Base-by-base conservation (phyloP, 495 filamentous ascomycete species). In the Penicillium salamii region DNA sequence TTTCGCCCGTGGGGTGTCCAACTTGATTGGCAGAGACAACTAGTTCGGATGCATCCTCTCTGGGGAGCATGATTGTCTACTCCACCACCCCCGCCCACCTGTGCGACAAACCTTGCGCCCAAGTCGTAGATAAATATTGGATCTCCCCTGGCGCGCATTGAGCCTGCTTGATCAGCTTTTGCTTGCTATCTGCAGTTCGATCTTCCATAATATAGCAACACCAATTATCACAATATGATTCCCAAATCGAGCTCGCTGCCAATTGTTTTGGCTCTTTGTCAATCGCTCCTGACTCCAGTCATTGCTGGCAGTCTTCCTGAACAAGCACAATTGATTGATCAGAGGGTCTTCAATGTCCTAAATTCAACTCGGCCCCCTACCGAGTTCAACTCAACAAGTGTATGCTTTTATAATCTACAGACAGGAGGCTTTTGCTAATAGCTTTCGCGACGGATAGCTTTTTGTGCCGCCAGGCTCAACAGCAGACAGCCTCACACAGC, bases 401-500 rank as follows among this genome's bases (percentile, higher is more conserved):
- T 59, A 45, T 3, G 53, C n/a, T n/a, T 17, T 20, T 31, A 35
- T 41, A 11, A 9, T 35, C 3, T 14, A 17, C 15, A 4, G 29
- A 11, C 7, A 14, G 24, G 9, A 32, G 12, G 11, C 4, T 13
- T 13, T 3, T 7, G 29, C 15, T 18, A 24, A 12, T 32, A 6
- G 13, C 7, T 0, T 15, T 15, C 15, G 0, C 12, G 34, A 9
- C 15, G 32, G 32, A 38, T 35, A 61, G 58, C 7, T 49, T n/a
- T 61, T 61, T 36, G 43, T 58, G 0, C 55, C 58, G 33, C 58
- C 58, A 8, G 58, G 58, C 2, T 26, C 29, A 1, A 58, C 58
- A 1, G 58, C 41, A 33, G 42, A 61, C 12, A 58, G 71, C 61
- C 51, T 63, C 57, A 35, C 63, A 55, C 3, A 62, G 54, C 36